Percentiles rank a stretch among this genome's conserved stretches.
phyloP scores from a whole-genome alignment of 805 yeast species.

The Kodamaea neixiangensis region DNA sequence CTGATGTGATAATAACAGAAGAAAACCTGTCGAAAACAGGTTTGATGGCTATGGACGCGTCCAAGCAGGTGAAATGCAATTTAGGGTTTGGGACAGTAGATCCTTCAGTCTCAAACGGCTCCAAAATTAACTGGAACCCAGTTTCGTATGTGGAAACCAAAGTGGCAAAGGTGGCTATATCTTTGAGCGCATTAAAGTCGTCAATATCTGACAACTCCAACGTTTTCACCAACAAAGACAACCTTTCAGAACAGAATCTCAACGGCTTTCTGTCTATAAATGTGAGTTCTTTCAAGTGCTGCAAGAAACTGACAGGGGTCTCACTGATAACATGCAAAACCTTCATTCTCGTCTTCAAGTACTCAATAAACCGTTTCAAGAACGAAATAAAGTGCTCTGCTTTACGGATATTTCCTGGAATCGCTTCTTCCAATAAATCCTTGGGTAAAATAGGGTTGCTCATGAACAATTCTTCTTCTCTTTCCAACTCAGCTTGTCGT shows the following conservation, averaged over 20 bases:
- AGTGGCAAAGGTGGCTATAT: slow-evolving; percentile 96
- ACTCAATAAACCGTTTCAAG: slow-evolving; percentile 88
- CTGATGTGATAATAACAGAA: slow-evolving; percentile 93
- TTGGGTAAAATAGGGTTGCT: slow-evolving; percentile 84
- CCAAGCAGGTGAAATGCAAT: slow-evolving; percentile 88
- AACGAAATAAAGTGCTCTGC: slow-evolving; percentile 97
- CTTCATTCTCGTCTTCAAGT: slow-evolving; percentile 95
- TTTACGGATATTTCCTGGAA: slow-evolving; percentile 95
- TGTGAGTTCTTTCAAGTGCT: slow-evolving; percentile 90
- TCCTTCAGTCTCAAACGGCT: slow-evolving; percentile 93
- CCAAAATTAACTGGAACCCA: slow-evolving; percentile 89
- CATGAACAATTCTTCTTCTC: slow-evolving; percentile 68
- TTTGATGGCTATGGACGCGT: slow-evolving; percentile 96
- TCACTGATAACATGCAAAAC: slow-evolving; percentile 97
- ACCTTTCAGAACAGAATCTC: slow-evolving; percentile 87
- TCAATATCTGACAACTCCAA: slow-evolving; percentile 86
- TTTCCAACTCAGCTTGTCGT: slow-evolving; percentile 71
- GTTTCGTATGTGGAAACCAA: slow-evolving; percentile 91
- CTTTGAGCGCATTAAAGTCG: slow-evolving; percentile 90
- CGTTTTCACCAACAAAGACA: slow-evolving; percentile 85
- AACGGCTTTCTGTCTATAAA: slow-evolving; percentile 91
- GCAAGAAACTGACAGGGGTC: slow-evolving; percentile 89
- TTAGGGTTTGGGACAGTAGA: slow-evolving; percentile 96
- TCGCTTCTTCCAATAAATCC: slow-evolving; percentile 86
- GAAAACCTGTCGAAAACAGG: slow-evolving; percentile 94